Conservation (phyloP, 2,329 filamentous ascomycete genomes). For the Paraphoma chrysanthemicola region DNA sequence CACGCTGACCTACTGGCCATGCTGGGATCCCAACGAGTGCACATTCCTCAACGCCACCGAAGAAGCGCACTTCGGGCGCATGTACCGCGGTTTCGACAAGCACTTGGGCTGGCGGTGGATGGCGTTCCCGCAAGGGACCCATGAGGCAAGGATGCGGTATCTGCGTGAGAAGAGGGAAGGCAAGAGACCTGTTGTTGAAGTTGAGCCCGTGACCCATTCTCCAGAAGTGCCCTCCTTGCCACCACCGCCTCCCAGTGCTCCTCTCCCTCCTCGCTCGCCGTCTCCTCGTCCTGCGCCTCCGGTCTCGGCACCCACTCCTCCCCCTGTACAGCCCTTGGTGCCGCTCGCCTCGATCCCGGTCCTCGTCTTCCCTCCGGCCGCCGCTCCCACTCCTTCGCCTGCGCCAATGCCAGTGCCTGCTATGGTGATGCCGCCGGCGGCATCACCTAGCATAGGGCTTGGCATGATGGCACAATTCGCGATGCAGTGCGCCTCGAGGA, state of each 20-base stretch:
- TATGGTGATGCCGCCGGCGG: not conserved
- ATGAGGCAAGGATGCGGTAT: not conserved
- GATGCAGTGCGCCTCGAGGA: not conserved
- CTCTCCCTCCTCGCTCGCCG: not conserved
- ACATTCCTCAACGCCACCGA: constrained; percentile 3
- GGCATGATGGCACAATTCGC: not conserved
- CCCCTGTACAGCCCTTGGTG: not conserved
- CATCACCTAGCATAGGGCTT: not conserved
- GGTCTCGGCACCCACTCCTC: not conserved
- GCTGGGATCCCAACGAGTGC: not conserved
- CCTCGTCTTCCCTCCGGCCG: not conserved
- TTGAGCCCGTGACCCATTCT: constrained; percentile 1
- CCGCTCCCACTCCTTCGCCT: not conserved
- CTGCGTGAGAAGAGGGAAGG: constrained; percentile 2
- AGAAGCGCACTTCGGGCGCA: constrained; percentile 2
- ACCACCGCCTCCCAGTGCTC: not conserved
- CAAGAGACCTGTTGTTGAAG: not conserved
- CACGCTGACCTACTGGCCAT: not conserved
- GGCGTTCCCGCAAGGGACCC: not conserved
- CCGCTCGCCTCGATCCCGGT: not conserved
- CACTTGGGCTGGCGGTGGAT: constrained; percentile 6
- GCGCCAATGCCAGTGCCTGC: not conserved
- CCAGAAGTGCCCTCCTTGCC: not conserved
- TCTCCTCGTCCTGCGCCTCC: not conserved
- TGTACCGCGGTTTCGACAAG: constrained; percentile 6